A percentile compares a stretch with the other conserved stretches of the same genome.
Conservation (phyloP, 2,329 filamentous ascomycete genomes). For the Dothistroma septosporum region DNA sequence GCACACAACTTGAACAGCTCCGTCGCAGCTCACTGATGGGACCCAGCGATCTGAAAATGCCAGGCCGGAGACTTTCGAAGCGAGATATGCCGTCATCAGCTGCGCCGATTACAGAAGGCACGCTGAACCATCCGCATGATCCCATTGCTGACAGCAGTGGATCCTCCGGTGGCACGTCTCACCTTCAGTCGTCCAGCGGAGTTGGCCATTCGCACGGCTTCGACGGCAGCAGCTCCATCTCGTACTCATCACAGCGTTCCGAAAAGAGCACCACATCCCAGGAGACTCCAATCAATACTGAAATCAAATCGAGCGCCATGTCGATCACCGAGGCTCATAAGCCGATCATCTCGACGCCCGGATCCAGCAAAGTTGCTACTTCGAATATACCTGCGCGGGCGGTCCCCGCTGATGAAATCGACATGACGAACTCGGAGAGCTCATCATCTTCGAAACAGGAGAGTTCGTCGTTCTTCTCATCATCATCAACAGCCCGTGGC, state of each 20-base stretch:
- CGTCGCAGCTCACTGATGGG: constrained; percentile 42
- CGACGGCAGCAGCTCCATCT: constrained; percentile 4
- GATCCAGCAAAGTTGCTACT: constrained; percentile 3
- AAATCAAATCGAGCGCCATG: constrained; percentile 12
- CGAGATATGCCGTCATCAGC: constrained; percentile 33
- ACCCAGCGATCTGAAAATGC: constrained; percentile 30
- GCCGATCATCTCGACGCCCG: constrained; percentile 9
- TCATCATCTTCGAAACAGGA: neutral
- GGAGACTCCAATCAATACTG: constrained; percentile 16
- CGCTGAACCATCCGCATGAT: constrained; percentile 13
- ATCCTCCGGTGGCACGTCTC: neutral
- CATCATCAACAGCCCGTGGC: neutral
- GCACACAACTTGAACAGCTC: constrained; percentile 45
- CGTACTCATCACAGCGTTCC: neutral
- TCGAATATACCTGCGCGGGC: neutral
- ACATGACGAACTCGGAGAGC: constrained; percentile 11
- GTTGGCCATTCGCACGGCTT: constrained; percentile 14
- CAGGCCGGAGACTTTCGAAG: constrained; percentile 25
- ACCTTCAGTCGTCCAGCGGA: constrained; percentile 9
- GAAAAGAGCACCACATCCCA: neutral
- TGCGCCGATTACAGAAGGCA: constrained; percentile 24
- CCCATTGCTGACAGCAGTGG: constrained; percentile 7
- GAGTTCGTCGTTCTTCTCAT: neutral
- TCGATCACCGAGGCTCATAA: constrained; percentile 11
- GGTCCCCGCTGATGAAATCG: constrained; percentile 15